phyloP scores from a whole-genome alignment of 1,139 yeast genomes.

The Scheffersomyces parashehatae region DNA sequence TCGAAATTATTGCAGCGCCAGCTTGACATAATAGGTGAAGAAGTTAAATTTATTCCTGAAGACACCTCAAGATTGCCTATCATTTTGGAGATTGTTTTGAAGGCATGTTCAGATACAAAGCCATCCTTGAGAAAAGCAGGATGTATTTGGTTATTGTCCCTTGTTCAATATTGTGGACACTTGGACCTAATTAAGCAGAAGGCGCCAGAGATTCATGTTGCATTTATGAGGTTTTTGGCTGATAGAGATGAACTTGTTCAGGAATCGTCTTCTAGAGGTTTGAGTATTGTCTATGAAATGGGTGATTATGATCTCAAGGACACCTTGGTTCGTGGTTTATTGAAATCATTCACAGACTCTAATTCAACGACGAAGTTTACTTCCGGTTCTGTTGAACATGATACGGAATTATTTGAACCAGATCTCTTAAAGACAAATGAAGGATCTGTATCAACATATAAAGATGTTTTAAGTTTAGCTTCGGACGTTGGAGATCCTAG shows the following conservation, averaged over 20 bases:
- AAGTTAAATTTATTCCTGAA: conserved; percentile 17
- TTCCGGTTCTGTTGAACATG: conserved; percentile 73
- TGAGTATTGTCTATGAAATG: conserved; percentile 76
- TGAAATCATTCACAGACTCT: conserved; percentile 77
- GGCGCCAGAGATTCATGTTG: conserved; percentile 61
- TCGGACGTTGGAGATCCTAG: conserved; percentile 96
- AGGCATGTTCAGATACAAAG: conserved; percentile 61
- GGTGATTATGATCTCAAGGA: conserved; percentile 73
- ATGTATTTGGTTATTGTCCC: conserved; percentile 82
- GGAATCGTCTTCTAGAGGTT: conserved; percentile 89
- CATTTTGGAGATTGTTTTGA: conserved; percentile 50
- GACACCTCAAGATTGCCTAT: conserved; percentile 25
- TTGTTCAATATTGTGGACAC: conserved; percentile 72
- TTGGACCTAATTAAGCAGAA: conserved; percentile 40
- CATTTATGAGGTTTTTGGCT: conserved; percentile 74
- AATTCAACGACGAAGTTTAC: conserved; percentile 49
- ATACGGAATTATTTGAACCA: conserved; percentile 83
- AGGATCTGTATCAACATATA: conserved; percentile 86
- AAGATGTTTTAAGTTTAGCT: conserved; percentile 80
- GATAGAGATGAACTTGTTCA: conserved; percentile 84
- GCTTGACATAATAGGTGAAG: conserved; percentile 49
- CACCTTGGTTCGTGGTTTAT: conserved; percentile 69
- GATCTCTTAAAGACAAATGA: conserved; percentile 79
- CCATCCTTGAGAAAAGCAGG: conserved; percentile 76
- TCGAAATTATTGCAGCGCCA: conserved; percentile 55